Conservation (phyloP, 768 basidiomycete species). For the Pleurotus eryngii region DNA sequence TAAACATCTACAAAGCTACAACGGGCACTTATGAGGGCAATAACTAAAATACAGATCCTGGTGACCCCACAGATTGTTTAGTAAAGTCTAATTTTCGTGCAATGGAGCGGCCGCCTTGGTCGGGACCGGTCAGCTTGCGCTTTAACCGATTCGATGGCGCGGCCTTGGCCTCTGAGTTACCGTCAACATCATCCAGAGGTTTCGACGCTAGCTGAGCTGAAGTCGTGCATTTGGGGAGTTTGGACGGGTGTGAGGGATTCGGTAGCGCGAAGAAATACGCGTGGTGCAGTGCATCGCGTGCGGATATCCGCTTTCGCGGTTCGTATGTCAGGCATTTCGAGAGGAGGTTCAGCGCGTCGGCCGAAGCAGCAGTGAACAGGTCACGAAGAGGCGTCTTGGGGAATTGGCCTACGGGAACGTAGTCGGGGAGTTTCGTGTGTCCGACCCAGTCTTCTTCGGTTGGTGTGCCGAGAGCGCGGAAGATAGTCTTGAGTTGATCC, state of each 20-base stretch:
- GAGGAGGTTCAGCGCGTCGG: conserved; percentile 82
- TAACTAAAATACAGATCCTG: background rate
- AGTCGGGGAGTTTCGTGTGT: conserved; percentile 87
- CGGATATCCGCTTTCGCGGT: conserved; percentile 76
- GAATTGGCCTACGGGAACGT: conserved; percentile 81
- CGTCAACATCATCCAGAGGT: conserved; percentile 76
- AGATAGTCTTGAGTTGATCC: conserved; percentile 94
- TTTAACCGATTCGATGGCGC: conserved; percentile 56
- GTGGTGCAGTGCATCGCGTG: conserved; percentile 79
- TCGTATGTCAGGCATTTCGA: conserved; percentile 80
- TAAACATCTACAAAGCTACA: too few species aligned
- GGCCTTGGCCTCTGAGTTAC: conserved; percentile 58
- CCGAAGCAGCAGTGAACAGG: conserved; percentile 87
- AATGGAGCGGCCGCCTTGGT: conserved; percentile 47
- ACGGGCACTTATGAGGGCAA: too few species aligned
- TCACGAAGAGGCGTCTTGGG: conserved; percentile 79
- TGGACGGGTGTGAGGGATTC: conserved; percentile 83
- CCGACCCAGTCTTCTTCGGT: conserved; percentile 98
- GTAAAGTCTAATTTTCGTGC: conserved; percentile 74
- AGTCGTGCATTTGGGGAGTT: conserved; percentile 73
- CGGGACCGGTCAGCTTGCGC: conserved; percentile 63
- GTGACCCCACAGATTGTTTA: conserved; percentile 38
- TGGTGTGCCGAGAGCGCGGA: conserved; percentile 92
- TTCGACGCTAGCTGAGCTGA: conserved; percentile 33
- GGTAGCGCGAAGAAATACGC: conserved; percentile 86